Evolutionary conservation across 495 filamentous ascomycete species (phyloP).

Genomic region (Aspergillus bertholletiae): DNA sequence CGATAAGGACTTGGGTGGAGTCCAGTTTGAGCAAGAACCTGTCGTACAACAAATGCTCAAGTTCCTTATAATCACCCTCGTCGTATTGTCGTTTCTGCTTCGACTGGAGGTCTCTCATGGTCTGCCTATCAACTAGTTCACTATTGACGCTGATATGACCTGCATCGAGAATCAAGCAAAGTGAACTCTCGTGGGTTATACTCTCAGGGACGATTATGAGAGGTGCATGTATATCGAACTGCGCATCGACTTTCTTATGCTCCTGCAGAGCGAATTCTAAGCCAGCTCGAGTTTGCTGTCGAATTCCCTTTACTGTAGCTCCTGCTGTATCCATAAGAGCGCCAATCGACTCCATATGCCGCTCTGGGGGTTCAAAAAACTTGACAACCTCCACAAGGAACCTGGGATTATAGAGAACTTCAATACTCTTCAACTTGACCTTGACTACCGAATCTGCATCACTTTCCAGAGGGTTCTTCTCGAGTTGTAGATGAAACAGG

Average conservation of each 20-base stretch:
- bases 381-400: constrained; percentile 85
- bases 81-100: constrained; percentile 88
- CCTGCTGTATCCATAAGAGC: constrained; percentile 93
- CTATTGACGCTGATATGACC: constrained; percentile 93
- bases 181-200: constrained; percentile 71
- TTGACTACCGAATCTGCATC: constrained; percentile 87
- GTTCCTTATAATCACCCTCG: constrained; percentile 78
- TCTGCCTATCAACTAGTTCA: constrained; percentile 85
- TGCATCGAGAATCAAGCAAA: constrained; percentile 91
- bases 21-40: constrained; percentile 88
- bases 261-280: constrained; percentile 94
- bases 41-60: constrained; percentile 94
- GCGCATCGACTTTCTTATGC: constrained; percentile 95
- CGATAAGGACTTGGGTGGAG: constrained; percentile 91
- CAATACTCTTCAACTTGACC: constrained; percentile 88
- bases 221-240: constrained; percentile 91
- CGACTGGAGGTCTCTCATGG: constrained; percentile 80
- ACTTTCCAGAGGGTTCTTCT: constrained; percentile 91
- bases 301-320: constrained; percentile 87
- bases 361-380: constrained; percentile 93
- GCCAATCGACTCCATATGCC: constrained; percentile 96
- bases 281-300: constrained; percentile 92
- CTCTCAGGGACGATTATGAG: constrained; percentile 94
- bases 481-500: constrained; percentile 87
- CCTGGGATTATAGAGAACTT: constrained; percentile 93